phyloP scores from a whole-genome alignment of 2,329 filamentous ascomycete genomes.

The Beauveria sp. region DNA sequence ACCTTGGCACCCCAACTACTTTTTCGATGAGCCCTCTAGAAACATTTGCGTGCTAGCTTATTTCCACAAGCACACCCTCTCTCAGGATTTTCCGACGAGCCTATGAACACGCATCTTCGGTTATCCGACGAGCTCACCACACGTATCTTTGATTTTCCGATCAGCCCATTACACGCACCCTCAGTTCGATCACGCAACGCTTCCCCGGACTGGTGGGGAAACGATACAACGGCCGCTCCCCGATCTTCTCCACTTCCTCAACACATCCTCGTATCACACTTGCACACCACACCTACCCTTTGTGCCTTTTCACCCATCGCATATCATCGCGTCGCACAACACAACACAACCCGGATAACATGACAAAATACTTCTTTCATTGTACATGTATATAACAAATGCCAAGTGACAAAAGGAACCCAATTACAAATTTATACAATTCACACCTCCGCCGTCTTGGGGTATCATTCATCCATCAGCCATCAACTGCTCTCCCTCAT shows the following conservation, averaged over 20 bases:
- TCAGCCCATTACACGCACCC: background rate
- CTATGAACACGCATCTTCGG: too few species aligned
- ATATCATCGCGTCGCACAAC: background rate
- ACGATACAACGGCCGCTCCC: background rate
- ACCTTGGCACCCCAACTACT: too few species aligned
- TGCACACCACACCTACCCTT: too few species aligned
- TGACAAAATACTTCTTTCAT: background rate
- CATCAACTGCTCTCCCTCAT: conserved; percentile 90
- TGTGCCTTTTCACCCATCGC: background rate
- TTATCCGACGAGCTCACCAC: too few species aligned
- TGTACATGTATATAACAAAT: background rate
- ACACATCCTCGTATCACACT: background rate
- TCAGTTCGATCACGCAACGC: background rate
- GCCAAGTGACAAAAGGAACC: background rate
- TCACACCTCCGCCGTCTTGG: background rate
- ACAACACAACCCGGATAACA: background rate
- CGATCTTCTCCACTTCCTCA: background rate
- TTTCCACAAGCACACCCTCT: too few species aligned
- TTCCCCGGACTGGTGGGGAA: background rate
- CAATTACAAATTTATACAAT: conserved; percentile 4
- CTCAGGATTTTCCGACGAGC: too few species aligned
- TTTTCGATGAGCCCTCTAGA: too few species aligned
- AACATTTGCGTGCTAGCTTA: too few species aligned
- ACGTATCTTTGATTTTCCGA: too few species aligned
- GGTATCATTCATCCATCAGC: conserved; percentile 42